Percentiles rank a stretch among this genome's conserved stretches.
Evolutionary conservation across 495 filamentous ascomycete species (phyloP).

Genomic region (Neurospora sp.): DNA sequence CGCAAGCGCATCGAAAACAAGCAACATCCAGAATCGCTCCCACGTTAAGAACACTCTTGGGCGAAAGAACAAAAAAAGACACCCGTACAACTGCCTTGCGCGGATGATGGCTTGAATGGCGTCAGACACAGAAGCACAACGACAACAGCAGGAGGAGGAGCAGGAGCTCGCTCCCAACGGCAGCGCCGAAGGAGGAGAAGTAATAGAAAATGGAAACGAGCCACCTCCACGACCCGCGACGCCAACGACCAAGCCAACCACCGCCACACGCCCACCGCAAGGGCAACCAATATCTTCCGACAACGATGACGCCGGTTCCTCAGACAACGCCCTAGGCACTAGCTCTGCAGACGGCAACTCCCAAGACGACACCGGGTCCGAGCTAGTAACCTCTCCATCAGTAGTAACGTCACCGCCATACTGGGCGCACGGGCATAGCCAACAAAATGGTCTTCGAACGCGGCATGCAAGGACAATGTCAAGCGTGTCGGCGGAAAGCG

Average conservation of each 20-base stretch:
- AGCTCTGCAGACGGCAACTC: background rate
- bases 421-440: conserved; percentile 12
- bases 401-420: conserved; percentile 24
- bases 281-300: background rate
- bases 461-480: conserved; percentile 20
- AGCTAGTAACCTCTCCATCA: conserved; percentile 9
- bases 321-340: conserved; percentile 1
- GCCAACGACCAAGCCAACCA: background rate
- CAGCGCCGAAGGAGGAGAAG: background rate
- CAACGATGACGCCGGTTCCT: background rate
- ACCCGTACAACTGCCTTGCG: background rate
- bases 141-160: background rate
- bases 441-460: background rate
- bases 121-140: conserved; percentile 10
- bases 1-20: background rate
- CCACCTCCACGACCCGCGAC: background rate
- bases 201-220: background rate
- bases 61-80: background rate
- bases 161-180: background rate
- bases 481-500: conserved; percentile 36
- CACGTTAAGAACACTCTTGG: background rate
- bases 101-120: conserved; percentile 23
- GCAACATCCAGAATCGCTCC: background rate
- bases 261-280: background rate
- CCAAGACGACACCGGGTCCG: conserved; percentile 3